Evolutionary conservation across 345 rosid species (phyloP).

Genomic region (Citrus inodora): DNA sequence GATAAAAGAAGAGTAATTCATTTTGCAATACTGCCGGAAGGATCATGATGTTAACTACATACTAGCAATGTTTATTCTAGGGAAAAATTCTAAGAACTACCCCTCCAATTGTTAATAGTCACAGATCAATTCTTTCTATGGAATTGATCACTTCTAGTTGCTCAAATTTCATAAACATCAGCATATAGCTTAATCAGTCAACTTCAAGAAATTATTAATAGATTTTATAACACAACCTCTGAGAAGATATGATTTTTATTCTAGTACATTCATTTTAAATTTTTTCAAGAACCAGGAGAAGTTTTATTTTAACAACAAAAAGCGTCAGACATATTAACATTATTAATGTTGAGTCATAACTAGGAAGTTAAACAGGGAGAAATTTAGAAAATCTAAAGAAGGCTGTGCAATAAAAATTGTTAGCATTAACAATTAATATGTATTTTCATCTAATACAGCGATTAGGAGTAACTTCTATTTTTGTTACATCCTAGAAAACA

Average conservation of each 20-base stretch:
- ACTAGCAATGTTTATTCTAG: background rate
- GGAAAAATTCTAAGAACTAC: background rate
- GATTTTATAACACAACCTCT: background rate
- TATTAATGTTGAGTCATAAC: background rate
- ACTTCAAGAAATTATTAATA: background rate
- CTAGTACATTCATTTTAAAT: background rate
- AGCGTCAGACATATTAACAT: background rate
- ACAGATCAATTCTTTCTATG: background rate
- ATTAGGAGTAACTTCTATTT: background rate
- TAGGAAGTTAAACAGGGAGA: background rate
- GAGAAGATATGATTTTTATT: background rate
- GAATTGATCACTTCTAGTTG: background rate
- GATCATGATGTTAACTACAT: background rate
- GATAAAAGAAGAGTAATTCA: background rate
- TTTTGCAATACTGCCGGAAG: background rate
- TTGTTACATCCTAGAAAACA: background rate
- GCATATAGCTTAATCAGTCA: background rate
- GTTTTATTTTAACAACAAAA: background rate
- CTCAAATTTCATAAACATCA: background rate
- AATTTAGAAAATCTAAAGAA: background rate
- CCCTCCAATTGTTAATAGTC: background rate
- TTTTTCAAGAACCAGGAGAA: background rate
- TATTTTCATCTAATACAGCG: background rate
- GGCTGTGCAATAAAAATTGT: background rate
- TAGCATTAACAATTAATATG: background rate